A percentile compares a stretch with the other conserved stretches of the same genome.
These are phyloP conservation scores for Podila epicladia DNA, from an alignment of 192 early-diverging fungal species.

Conservation along the genomic window DNA sequence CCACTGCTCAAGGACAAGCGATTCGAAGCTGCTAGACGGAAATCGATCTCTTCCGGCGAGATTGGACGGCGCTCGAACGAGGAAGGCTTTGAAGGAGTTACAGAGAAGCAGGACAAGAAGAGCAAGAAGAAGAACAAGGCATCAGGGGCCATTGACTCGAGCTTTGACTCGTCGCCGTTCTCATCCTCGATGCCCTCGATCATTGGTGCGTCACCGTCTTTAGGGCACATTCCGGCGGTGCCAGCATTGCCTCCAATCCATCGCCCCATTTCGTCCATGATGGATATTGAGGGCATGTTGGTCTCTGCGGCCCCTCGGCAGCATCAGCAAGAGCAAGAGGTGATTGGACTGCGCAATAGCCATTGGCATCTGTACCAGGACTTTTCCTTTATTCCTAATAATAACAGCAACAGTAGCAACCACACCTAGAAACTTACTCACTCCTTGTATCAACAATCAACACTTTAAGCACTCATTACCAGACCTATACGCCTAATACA, in stretches of 20 bases:
- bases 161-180: slow-evolving; percentile 10
- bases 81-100: background rate
- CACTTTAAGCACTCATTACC: no score
- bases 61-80: background rate
- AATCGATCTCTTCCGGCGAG: slow-evolving; percentile 34
- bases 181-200: slow-evolving; percentile 28
- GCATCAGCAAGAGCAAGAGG: slow-evolving; percentile 1
- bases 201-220: background rate
- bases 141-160: background rate
- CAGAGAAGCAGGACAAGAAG: background rate
- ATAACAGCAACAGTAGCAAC: background rate
- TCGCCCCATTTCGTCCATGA: slow-evolving; percentile 9
- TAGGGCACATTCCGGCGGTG: background rate
- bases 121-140: background rate
- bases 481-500: no score
- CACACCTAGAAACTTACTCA: no score
- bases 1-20: slow-evolving; percentile 27
- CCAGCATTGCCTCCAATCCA: background rate
- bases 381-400: background rate
- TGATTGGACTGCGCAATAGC: background rate
- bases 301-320: slow-evolving; percentile 1
- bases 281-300: slow-evolving; percentile 20
- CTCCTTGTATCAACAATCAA: background rate
- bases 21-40: slow-evolving; percentile 24
- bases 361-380: slow-evolving; percentile 13